Evolutionary conservation across 352 stramenopile species (phyloP), one percentile per base, ranked within the genome.

Genomic region (Phytophthora niederhauseri): DNA sequence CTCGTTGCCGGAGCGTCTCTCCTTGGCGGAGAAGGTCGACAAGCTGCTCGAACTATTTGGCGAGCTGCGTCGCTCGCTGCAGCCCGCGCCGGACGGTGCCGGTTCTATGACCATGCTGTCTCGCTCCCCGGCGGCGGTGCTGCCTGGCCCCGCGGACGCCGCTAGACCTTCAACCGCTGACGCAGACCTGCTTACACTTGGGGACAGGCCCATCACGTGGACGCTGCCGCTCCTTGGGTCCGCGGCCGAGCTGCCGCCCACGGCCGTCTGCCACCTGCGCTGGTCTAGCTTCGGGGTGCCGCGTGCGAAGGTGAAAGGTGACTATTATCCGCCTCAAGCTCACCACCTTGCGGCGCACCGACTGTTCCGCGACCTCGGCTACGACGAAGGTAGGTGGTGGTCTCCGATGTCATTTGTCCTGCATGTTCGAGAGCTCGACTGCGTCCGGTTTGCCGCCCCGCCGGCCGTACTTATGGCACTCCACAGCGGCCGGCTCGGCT

Each of bases 381-480:
- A 14, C 38, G 15, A 46, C 9, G 22, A 17, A 67, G 61, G 61
- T 67, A 53, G n/a, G 61, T 61, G 19, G 22, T 41, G 8, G 17
- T 51, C 61, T 2, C 24, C 59, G 3, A 61, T 67, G 61, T 67
- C 38, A n/a, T 60, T 66, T 48, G 50, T 58, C 2, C 19, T 43
- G 19, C 49, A 53, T 24, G 4, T 66, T 2, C 49, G 59, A 17
- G 31, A 58, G 31, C 31, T 46, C 4, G 31, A 30, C 6, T 58
- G 30, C 30, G 52, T 34, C 9, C 17, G 52, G 17, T 58, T 46
- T 14, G 28, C 31, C n/a, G 31, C 30, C 17, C 52, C 52, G 2
- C 51, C 52, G 7, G 52, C 51, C 1, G 41, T 61, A 4, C 38
- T 62, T 5, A 54, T 62, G 56, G 24, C 38, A 0, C 6, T 62